A percentile compares a stretch with the other conserved stretches of the same genome.
phyloP scores from a whole-genome alignment of 306 rosid genomes.

The Delonix regia region DNA sequence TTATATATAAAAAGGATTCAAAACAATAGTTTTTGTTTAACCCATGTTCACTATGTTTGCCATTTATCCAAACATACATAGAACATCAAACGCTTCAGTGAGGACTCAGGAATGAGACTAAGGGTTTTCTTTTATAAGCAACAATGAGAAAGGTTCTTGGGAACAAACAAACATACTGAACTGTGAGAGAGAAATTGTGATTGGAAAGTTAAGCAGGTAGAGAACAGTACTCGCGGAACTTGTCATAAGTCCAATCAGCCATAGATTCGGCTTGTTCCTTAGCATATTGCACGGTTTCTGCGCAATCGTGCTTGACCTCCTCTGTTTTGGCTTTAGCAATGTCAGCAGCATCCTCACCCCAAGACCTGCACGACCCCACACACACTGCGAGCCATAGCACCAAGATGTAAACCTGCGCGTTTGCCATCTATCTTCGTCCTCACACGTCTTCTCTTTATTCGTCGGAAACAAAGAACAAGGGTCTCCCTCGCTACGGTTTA shows the following conservation, averaged over 20 bases:
- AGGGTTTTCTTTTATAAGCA: too few species aligned
- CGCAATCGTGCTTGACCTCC: conserved; percentile 14
- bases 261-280: conserved; percentile 28
- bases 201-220: not conserved
- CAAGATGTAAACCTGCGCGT: conserved; percentile 30
- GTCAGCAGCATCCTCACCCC: conserved; percentile 33
- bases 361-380: conserved; percentile 34
- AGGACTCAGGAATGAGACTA: not conserved
- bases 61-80: too few species aligned
- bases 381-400: conserved; percentile 31
- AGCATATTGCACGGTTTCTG: conserved; percentile 10
- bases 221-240: conserved; percentile 46
- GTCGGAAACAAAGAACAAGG: not conserved
- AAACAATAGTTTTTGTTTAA: too few species aligned
- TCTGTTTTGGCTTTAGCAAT: conserved; percentile 30
- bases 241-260: conserved; percentile 36
- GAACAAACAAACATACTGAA: not conserved
- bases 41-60: too few species aligned
- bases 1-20: too few species aligned
- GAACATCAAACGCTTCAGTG: not conserved
- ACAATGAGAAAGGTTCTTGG: not conserved
- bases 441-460: not conserved
- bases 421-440: conserved; percentile 48
- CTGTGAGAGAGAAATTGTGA: not conserved
- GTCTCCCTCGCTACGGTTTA: not conserved